phyloP scores from a whole-genome alignment of 768 basidiomycete species.

The Rhizopogon sp. region DNA sequence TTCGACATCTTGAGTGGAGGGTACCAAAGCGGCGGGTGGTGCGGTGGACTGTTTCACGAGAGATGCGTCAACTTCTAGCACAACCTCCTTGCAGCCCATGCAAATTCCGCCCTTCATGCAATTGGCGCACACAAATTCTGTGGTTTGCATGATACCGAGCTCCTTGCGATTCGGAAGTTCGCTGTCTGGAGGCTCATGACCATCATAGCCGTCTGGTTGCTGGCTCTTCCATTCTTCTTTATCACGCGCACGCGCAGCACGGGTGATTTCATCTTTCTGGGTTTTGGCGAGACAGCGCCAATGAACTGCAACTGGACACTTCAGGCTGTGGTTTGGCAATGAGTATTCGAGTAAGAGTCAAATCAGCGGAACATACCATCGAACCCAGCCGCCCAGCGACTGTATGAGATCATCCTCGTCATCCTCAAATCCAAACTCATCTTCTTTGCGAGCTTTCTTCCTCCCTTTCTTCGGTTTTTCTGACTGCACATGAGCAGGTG shows the following conservation, averaged over 20 bases:
- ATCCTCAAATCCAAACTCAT: constrained; percentile 44
- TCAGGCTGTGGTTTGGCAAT: constrained; percentile 43
- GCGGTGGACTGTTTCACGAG: constrained; percentile 11
- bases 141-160: constrained; percentile 53
- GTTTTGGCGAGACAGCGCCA: constrained; percentile 66
- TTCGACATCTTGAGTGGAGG: constrained; percentile 22
- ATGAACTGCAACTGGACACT: constrained; percentile 73
- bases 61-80: constrained; percentile 40
- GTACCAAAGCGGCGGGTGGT: not conserved
- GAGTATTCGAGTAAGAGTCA: not conserved
- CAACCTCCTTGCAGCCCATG: constrained; percentile 64
- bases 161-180: constrained; percentile 41
- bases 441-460: constrained; percentile 37
- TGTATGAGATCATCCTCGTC: constrained; percentile 48
- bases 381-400: constrained; percentile 74
- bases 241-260: constrained; percentile 55
- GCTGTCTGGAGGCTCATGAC: constrained; percentile 11
- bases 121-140: constrained; percentile 73
- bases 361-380: constrained; percentile 52
- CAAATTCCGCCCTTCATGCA: constrained; percentile 78
- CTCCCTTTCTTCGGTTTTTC: constrained; percentile 34
- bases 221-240: constrained; percentile 31
- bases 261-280: constrained; percentile 70
- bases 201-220: constrained; percentile 18
- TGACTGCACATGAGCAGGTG: constrained; percentile 54